phyloP scores from a whole-genome alignment of 352 stramenopile species.

The Pythium vanterpoolii region DNA sequence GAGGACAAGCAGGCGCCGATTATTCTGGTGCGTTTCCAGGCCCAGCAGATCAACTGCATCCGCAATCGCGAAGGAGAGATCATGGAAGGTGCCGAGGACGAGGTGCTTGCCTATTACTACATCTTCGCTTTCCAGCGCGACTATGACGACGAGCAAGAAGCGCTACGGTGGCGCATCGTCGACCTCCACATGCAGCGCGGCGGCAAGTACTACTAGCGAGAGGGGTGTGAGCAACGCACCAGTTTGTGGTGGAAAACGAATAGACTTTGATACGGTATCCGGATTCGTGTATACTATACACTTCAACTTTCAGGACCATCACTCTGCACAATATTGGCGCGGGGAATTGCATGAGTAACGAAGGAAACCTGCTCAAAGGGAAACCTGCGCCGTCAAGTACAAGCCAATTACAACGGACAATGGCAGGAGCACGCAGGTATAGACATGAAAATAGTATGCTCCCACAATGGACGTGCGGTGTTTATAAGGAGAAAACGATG shows the following conservation, averaged over 20 bases:
- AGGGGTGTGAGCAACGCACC: conserved; percentile 13
- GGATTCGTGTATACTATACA: conserved; percentile 18
- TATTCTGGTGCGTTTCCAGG: conserved; percentile 96
- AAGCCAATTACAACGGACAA: conserved; percentile 1
- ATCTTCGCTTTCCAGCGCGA: conserved; percentile 97
- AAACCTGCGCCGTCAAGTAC: conserved; percentile 5
- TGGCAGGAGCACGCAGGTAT: conserved; percentile 23
- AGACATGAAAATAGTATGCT: neutral
- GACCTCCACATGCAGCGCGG: conserved; percentile 86
- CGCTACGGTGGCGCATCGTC: conserved; percentile 82
- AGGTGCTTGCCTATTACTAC: conserved; percentile 97
- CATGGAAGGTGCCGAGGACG: conserved; percentile 95
- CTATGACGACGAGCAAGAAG: conserved; percentile 93
- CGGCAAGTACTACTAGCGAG: conserved; percentile 80
- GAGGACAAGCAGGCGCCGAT: conserved; percentile 88
- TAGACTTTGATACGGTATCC: conserved; percentile 22
- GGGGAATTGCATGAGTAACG: neutral
- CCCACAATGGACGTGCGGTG: neutral
- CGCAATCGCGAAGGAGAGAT: conserved; percentile 96
- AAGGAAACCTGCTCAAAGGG: conserved; percentile 14
- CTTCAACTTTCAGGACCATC: conserved; percentile 25
- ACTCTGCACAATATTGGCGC: conserved; percentile 13
- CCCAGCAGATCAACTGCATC: conserved; percentile 99
- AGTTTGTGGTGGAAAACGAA: neutral
- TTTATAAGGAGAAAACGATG: neutral